Base-by-base conservation (phyloP, 2,329 filamentous ascomycete genomes). In the Neofusicoccum kwambonambiense region DNA sequence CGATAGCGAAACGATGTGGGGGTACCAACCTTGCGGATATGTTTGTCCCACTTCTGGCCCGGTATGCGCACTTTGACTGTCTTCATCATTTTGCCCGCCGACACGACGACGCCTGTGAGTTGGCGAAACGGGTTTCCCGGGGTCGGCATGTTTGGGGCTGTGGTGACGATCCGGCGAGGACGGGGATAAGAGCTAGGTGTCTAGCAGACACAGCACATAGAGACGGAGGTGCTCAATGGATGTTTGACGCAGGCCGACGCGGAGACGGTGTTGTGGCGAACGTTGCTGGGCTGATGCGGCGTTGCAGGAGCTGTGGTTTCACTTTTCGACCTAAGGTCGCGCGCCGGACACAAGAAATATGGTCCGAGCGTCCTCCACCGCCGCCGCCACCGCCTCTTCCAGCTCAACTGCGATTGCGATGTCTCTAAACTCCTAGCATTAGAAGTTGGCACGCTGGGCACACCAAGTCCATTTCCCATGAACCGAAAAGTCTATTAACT, bases 1-100 rank as follows among this genome's bases (percentile, higher is more conserved):
- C 13, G 37, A 15, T 27, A 58, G 31, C 17, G 27, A 47, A 61
- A 44, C 31, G 35, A 31, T 19, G 35, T 4, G 17, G 22, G 41
- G 31, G 56, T 51, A 70, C 73, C 62, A 75, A 91, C 90, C 83
- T 94, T 94, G 74, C 88, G 84, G 63, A 94, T 85, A 67, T 84
- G 82, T 66, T 83, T 84, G 75, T 93, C 90, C 89, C 89, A 94
- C 74, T 86, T 84, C 74, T 88, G 86, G 13, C 84, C 85, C 60
- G 89, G 88, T 13, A 93, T 83, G 69, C 88, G 86, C 67, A 93
- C 91, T 78, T 91, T 93, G 65, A 93, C 90, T 2, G 90, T 93
- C 78, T 89, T 91, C 66, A 87, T 79, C 89, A 93, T 93, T 66
- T 89, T 83, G 19, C 91, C 91, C 6, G 90, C 87, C 47, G 90